Base-by-base conservation (phyloP, 768 basidiomycete species). In the Auricularia auricula-judae region DNA sequence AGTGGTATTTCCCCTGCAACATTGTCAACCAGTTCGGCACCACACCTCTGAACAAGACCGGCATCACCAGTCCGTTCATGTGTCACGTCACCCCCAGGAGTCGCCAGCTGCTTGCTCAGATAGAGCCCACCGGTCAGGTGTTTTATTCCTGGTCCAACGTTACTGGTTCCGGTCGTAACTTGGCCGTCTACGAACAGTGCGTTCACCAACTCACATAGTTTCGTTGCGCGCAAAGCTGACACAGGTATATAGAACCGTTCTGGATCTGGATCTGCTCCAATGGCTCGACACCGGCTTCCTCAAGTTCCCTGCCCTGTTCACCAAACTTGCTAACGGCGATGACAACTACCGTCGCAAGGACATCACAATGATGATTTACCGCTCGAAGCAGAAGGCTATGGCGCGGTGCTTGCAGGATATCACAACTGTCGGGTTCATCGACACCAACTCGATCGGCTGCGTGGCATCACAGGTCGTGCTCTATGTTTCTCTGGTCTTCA, bases 1-100 rank as follows among this genome's bases (percentile, higher is more conserved):
- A 91, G 67, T 98, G 95, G 95, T 98, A 98, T 74, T 97, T 98
- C 76, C 97, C 97, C 1, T 99, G 97, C 80, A 98, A 99, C 71
- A 76, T 96, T 56, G 88, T 81, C 77, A 82, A 85, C 68, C 94
- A 95, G 75, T 80, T 79, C 67, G 85, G 87, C 4, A 84, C 73
- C 11, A 76, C 77, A 3, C 77, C 80, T 1, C 78, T 80, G 67
- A 95, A 98, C 73, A 67, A 81, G 34, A 89, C 90, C 1, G 82
- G 79, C 39, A 93, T 93, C 70, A 84, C 83, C 36, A 68, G 74
- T 5, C 74, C 75, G 36, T 85, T 83, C 18, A 86, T 82, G 64
- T 99, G 97, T 68, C 97, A 99, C 74, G 76, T 82, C 16, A 76
- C 81, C 29, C 67, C 79, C 2, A 76, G 72, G 62, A 84, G 91